These are phyloP conservation scores for Trebouxia sp. DNA, from an alignment of 139 green algal genomes.

Conservation along the genomic window DNA sequence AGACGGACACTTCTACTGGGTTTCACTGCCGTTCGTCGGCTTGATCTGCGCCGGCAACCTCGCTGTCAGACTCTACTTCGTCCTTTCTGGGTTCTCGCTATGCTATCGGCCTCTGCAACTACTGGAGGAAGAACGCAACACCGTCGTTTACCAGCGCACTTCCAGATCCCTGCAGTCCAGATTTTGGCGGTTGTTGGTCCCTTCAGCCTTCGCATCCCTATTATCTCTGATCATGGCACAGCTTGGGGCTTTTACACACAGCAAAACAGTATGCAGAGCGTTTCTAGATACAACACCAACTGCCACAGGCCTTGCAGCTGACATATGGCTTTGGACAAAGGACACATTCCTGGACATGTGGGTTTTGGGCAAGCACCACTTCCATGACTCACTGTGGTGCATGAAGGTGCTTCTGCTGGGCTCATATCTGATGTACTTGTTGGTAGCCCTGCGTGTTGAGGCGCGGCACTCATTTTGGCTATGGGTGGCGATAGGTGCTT, in stretches of 20 bases:
- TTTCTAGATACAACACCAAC: neutral
- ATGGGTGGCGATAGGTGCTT: neutral
- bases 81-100: neutral
- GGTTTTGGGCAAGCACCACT: neutral
- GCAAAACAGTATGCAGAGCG: neutral
- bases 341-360: neutral
- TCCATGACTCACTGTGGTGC: conserved; percentile 7
- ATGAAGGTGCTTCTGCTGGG: neutral
- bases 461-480: neutral
- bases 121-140: neutral
- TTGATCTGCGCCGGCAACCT: neutral
- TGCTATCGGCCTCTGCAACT: conserved; percentile 6
- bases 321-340: neutral
- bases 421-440: neutral
- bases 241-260: neutral
- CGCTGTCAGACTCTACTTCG: neutral
- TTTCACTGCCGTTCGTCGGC: neutral
- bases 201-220: neutral
- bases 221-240: neutral
- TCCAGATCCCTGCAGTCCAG: neutral
- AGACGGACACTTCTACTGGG: neutral
- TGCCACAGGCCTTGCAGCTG: neutral
- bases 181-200: neutral
- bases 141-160: neutral
- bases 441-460: neutral